Evolutionary conservation across 2,329 filamentous ascomycete species (phyloP), one percentile per base, ranked within the genome.

Genomic region (Verticillium nonalfalfae): DNA sequence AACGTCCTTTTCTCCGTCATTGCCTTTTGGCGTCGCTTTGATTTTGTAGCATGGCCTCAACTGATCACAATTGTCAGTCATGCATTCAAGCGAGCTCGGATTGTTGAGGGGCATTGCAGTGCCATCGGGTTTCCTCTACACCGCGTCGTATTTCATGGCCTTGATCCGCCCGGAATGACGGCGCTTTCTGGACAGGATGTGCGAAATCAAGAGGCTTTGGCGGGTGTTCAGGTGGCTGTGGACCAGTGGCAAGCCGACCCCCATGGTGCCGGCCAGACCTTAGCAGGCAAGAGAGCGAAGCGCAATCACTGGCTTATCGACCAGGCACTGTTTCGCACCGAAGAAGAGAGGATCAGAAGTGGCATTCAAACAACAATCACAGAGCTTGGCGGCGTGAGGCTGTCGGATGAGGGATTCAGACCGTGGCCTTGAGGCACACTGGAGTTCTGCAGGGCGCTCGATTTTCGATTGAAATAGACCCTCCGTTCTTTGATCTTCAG

Each of bases 1-100:
- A 97, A 97, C 71, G 76, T 97, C 5, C 75, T 96, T 15, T 93
- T 93, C 71, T 89, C 89, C 13, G 78, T 96, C 2, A 67, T 79
- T 15, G 70, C 75, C 39, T 86, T 85, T 68, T 79, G 89, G 65
- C 77, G 80, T 3, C 85, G 82, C 62, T 64, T 70, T 40, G 68
- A 66, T 11, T 75, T 76, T 1, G 67, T 71, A 7, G 38, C 38
- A 10, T 91, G 87, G 80, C 89, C 89, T 0, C 58, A 60, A 1
- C 75, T 73, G 5, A 69, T 92, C 15, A 89, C 85, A 18, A 77
- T 92, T 21, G 77, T 92, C 50, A 88, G 86, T 66, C 88, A 91
- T 69, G 84, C 75, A 6, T 93, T 93, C 74, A 93, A 93, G 72
- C 76, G 79, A 15, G 70, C 74, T 9, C 80, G 90, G 1, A 84